Evolutionary conservation across 345 rosid species (phyloP), one percentile per base, ranked within the genome.

Genomic region (Moricandia moricandioides): DNA sequence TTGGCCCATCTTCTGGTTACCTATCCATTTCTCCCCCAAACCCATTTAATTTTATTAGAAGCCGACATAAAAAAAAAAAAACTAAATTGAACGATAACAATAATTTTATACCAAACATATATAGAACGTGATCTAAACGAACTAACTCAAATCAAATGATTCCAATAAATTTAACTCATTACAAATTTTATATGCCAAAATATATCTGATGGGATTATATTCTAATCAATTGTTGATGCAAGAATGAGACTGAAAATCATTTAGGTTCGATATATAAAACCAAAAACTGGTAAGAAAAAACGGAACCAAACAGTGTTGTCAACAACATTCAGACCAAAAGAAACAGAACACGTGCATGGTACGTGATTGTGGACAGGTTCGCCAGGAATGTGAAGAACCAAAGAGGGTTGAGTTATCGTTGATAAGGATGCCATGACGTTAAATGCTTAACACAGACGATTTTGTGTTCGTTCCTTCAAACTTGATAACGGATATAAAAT

Each of bases 1-100:
- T 93, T 16, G 93, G 93, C 31, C 85, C 85, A 39, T 93, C 92
- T 78, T 91, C 93, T n/a, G 89, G 87, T 66, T 89, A n/a, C 96
- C 92, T 89, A 85, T 62, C 39, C 74, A 33, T 35, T 65, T 4
- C 27, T 29, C 67, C 60, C 60, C 51, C 51, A 39, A 65, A 67
- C 35, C 51, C 39, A 39, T 56, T 3, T 7, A 1, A 9, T 13
- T 24, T 10, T 8, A 10, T 26, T 9, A 39, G 57, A 18, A n/a
- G 8, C 59, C 40, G 26, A 51, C 17, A 6, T n/a, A 1, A 3
- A 17, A 9, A 52, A 3, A 5, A 21, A 21, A 9, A 10, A 54
- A 2, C 12, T 37, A 9, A 37, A 37, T n/a, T 12, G 9, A 27
- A 37, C 16, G 55, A 1, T 7, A 1, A 10, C 33, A 49, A 16